Conservation (phyloP, 768 basidiomycete species). For the Sarcomyxa edulis region DNA sequence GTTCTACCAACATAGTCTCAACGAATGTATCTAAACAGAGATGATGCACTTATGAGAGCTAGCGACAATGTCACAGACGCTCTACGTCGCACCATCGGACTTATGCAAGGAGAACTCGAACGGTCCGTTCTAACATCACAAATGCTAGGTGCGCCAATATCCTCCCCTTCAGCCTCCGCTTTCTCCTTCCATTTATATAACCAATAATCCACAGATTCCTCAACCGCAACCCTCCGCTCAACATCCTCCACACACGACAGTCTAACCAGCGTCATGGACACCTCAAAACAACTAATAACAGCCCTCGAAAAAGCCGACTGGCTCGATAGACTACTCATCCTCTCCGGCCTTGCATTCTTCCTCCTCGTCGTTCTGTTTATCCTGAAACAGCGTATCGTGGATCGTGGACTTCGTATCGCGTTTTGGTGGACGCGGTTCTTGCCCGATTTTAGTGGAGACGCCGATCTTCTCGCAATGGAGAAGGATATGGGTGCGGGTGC, state of each 20-base stretch:
- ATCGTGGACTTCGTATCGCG: conserved; percentile 70
- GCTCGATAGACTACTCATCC: conserved; percentile 84
- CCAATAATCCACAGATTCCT: conserved; percentile 52
- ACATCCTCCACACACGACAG: conserved; percentile 75
- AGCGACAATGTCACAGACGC: conserved; percentile 86
- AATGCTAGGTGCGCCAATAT: conserved; percentile 58
- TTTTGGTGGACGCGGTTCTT: conserved; percentile 87
- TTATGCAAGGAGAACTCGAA: conserved; percentile 93
- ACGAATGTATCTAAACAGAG: conserved; percentile 36
- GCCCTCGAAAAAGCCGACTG: conserved; percentile 88
- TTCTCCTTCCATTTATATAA: background rate
- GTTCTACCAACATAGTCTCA: too few species aligned
- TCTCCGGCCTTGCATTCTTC: conserved; percentile 80
- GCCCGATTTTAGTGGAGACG: conserved; percentile 25
- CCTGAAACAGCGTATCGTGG: conserved; percentile 81
- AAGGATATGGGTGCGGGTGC: background rate
- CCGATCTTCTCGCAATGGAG: background rate
- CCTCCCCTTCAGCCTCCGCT: background rate
- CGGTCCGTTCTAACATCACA: conserved; percentile 82
- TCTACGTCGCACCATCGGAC: conserved; percentile 72
- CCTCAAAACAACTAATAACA: conserved; percentile 82
- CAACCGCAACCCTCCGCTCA: conserved; percentile 69
- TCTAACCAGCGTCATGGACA: conserved; percentile 63
- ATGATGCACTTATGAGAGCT: conserved; percentile 86
- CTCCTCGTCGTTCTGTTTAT: conserved; percentile 80